Evolutionary conservation across 1,284 basidiomycete genomes (phyloP), one percentile per base, ranked within the genome.

Genomic region (Sporisorium iseilematis-ciliati): DNA sequence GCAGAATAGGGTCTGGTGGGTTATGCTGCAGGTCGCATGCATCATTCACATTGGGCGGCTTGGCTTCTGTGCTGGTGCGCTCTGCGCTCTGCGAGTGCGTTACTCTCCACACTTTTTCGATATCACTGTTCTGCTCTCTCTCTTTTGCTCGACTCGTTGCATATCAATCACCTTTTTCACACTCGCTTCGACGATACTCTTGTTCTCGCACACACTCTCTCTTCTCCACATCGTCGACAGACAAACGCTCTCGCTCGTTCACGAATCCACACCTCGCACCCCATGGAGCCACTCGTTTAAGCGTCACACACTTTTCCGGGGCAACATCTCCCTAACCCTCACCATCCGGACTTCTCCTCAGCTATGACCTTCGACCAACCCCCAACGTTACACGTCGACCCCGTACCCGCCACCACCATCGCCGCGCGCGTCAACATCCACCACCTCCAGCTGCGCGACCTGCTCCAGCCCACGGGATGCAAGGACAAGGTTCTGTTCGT

Each of bases 371-470:
- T 53, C 42, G 61, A 41, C 50, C 23, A 43, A 65, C 40, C 61
- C 65, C 35, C 45, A 54, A 68, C 68, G n/a, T n/a, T n/a, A n/a
- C 56, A 68, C 25, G 14, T 54, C 21, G 25, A 56, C 14, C 78
- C 75, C 6, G 38, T 51, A 14, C 35, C 35, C 35, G 14, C 16
- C 35, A 38, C 35, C 16, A 62, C 77, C 61, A 72, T 79, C 41
- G 70, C 69, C 4, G 75, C 75, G 14, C 59, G 74, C 20, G 70
- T 79, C 62, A 74, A 65, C 38, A 80, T 80, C 54, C 68, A 77
- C 26, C 79, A 80, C 42, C 70, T 76, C 18, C 79, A 80, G 40
- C 65, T 80, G 4, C 65, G 79, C 40, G 79, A 80, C 60, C 69
- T 80, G 12, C 65, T 78, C 16, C 75, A 78, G 26, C 75, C 58